Base-by-base conservation (phyloP, 2,329 filamentous ascomycete species). In the Clonostachys chloroleuca region DNA sequence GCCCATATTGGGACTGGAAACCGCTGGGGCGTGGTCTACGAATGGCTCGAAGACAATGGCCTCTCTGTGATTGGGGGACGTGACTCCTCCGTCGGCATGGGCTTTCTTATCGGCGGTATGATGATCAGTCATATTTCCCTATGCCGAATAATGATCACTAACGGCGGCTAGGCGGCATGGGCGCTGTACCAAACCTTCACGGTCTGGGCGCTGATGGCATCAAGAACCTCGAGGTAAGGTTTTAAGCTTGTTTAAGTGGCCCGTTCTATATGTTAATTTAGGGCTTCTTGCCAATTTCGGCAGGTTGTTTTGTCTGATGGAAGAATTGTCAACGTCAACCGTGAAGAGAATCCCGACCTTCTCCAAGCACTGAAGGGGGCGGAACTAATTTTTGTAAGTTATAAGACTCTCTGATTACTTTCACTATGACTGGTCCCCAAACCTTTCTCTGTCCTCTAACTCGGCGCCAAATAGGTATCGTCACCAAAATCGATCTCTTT, bases 331-430 rank as follows among this genome's bases (percentile, higher is more conserved):
- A 66, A 69, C 6, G 72, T 66, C 13, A 74, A 67, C 43, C 52
- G 52, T 0, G 42, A 57, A 0, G 47, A 62, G 8, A 63, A 75
- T 45, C 12, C 55, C 0, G 70, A 75, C 37, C 62, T 77, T 1
- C 76, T 62, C 56, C 66, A 64, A 47, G 73, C 72, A 1, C 59
- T 75, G 2, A 69, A 72, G 47, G 74, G 73, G 73, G 74, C n/a
- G 64, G 65, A 5, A 67, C 64, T 40, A 77, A 76, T 55, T 66
- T 74, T 41, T 72, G 70, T 30, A 30, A 30, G 24, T 8, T 30
- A 9, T 3, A 30, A 30, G 2, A 30, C 24, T n/a, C 24, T 30
- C 9, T 30, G 24, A 30, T 30, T 2, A 8, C 24, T 30, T 30
- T 30, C 24, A 30, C 8, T 9, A 30, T 30, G 3, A 30, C 24